A percentile compares a stretch with the other conserved stretches of the same genome.
phyloP scores from a whole-genome alignment of 176 grass and related monocot species.

The Phoenix dactylifera region DNA sequence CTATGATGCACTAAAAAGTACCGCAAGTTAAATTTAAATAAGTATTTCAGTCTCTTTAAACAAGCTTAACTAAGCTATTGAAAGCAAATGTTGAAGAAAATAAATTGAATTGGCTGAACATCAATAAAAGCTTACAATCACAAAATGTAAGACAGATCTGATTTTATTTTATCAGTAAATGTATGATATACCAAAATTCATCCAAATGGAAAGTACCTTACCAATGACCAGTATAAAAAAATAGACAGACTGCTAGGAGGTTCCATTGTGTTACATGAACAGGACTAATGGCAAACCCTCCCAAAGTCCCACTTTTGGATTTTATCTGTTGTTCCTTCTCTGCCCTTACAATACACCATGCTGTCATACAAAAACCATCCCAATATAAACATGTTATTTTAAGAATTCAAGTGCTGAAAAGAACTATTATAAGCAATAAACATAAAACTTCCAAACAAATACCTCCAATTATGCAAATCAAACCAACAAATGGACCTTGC shows the following conservation, averaged over 20 bases:
- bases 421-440: too few species aligned
- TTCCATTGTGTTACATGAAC: conserved; percentile 78
- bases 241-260: conserved; percentile 74
- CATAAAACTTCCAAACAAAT: conserved; percentile 6
- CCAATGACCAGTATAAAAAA: conserved; percentile 94
- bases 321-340: conserved; percentile 30
- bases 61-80: too few species aligned
- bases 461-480: conserved; percentile 67
- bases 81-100: too few species aligned
- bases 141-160: conserved; percentile 7
- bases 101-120: too few species aligned
- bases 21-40: too few species aligned
- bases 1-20: too few species aligned
- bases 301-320: conserved; percentile 16
- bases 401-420: too few species aligned
- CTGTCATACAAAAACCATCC: conserved; percentile 41
- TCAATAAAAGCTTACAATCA: too few species aligned
- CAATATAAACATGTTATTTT: neutral
- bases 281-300: conserved; percentile 37
- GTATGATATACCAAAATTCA: neutral
- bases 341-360: conserved; percentile 68
- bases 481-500: conserved; percentile 67
- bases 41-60: too few species aligned
- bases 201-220: conserved; percentile 30
- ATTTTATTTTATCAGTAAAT: too few species aligned